Conservation (phyloP, 805 yeast species). For the Yarrowia sp. region DNA sequence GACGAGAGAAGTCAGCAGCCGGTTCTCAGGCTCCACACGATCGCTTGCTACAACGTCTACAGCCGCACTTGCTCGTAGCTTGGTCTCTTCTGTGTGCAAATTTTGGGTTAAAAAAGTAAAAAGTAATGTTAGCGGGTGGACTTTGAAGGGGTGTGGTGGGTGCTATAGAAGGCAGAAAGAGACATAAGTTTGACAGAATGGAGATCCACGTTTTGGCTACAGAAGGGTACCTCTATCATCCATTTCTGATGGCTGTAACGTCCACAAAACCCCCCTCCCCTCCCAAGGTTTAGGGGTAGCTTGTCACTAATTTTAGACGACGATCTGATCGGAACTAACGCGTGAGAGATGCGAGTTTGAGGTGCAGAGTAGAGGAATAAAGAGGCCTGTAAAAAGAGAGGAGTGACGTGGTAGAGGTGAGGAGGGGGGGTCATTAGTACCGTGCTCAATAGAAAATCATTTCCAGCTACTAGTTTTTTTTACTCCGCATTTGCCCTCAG, state of each 20-base stretch:
- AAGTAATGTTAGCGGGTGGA: slow-evolving; percentile 5
- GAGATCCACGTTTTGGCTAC: neutral
- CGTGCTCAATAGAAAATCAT: no score
- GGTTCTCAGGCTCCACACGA: neutral
- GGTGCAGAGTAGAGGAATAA: neutral
- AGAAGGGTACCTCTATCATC: no score
- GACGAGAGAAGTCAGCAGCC: no score
- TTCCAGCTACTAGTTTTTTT: no score
- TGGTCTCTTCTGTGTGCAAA: slow-evolving; percentile 1
- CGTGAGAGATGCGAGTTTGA: slow-evolving; percentile 20
- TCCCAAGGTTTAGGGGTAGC: slow-evolving; percentile 3
- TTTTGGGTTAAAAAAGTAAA: slow-evolving; percentile 24
- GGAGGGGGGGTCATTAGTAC: neutral
- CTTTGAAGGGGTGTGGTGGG: neutral
- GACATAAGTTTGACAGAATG: neutral
- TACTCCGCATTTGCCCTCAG: no score
- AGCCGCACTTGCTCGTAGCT: slow-evolving; percentile 14
- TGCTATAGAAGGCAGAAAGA: neutral
- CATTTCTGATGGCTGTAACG: no score
- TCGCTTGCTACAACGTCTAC: slow-evolving; percentile 14
- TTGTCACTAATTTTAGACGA: slow-evolving; percentile 27
- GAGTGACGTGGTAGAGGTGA: no score
- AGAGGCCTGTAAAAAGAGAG: neutral
- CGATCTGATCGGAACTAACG: slow-evolving; percentile 34
- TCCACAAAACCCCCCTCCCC: neutral